These are phyloP conservation scores for Colletotrichum sp. DNA, from an alignment of 2,329 filamentous ascomycete species.

Conservation along the genomic window DNA sequence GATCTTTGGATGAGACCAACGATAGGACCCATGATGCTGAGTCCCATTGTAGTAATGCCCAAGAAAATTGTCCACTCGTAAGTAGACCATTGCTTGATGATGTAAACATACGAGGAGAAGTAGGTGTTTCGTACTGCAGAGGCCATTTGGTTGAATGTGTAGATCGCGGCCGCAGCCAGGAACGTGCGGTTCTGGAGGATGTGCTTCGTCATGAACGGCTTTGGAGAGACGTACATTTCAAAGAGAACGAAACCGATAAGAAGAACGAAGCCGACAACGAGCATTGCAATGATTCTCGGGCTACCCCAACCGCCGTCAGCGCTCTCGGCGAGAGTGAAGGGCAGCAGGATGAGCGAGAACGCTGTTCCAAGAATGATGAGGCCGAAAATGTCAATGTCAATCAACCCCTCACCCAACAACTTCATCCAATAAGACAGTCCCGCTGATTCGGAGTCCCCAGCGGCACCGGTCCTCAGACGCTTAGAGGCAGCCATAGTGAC, in stretches of 20 bases:
- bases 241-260: conserved; percentile 38
- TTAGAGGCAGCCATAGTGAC: conserved; percentile 39
- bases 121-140: conserved; percentile 40
- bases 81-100: conserved; percentile 46
- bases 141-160: conserved; percentile 38
- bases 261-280: conserved; percentile 28
- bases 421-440: conserved; percentile 25
- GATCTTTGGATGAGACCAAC: conserved; percentile 37
- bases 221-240: conserved; percentile 35
- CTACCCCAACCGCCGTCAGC: conserved; percentile 38
- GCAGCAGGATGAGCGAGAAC: conserved; percentile 65
- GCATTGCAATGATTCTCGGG: conserved; percentile 31
- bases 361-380: conserved; percentile 62
- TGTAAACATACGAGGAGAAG: conserved; percentile 41
- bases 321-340: conserved; percentile 58
- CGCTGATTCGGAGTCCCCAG: neutral
- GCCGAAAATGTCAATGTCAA: conserved; percentile 65
- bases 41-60: conserved; percentile 41
- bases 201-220: conserved; percentile 36
- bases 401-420: conserved; percentile 42
- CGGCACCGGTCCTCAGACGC: conserved; percentile 36
- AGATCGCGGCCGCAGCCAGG: conserved; percentile 31
- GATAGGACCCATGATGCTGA: conserved; percentile 40
- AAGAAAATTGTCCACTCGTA: conserved; percentile 47
- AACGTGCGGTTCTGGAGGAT: conserved; percentile 36